These are phyloP conservation scores for Penicillium occitanis DNA, from an alignment of 2,329 filamentous ascomycete species.

Conservation along the genomic window DNA sequence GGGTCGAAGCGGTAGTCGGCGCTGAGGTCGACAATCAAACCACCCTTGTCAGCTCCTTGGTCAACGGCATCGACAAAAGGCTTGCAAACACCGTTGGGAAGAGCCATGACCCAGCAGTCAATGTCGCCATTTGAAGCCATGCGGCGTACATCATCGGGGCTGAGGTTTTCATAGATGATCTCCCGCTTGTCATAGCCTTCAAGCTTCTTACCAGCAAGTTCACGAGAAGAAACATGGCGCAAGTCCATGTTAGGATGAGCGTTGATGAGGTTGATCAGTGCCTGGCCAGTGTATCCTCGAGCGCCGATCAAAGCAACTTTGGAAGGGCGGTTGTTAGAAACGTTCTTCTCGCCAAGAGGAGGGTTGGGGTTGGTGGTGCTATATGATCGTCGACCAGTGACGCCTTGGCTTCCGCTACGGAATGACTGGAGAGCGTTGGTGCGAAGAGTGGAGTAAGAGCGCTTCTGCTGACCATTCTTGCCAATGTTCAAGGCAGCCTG, in stretches of 20 bases:
- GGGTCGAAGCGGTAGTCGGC: slow-evolving; percentile 91
- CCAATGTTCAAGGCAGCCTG: slow-evolving; percentile 63
- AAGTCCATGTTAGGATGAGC: slow-evolving; percentile 87
- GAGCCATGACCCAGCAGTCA: slow-evolving; percentile 96
- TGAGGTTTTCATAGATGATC: slow-evolving; percentile 88
- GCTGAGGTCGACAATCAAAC: slow-evolving; percentile 88
- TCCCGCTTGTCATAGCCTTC: slow-evolving; percentile 88
- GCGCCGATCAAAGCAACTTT: slow-evolving; percentile 86
- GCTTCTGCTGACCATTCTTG: slow-evolving; percentile 58
- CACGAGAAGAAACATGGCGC: slow-evolving; percentile 86
- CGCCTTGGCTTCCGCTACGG: slow-evolving; percentile 32
- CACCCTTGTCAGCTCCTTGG: slow-evolving; percentile 64
- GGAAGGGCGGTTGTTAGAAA: slow-evolving; percentile 73
- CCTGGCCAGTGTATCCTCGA: slow-evolving; percentile 90
- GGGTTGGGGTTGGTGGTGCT: slow-evolving; percentile 75
- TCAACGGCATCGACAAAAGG: slow-evolving; percentile 89
- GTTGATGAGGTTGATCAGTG: slow-evolving; percentile 83
- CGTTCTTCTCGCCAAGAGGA: slow-evolving; percentile 83
- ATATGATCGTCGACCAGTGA: slow-evolving; percentile 41
- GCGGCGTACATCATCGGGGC: slow-evolving; percentile 77
- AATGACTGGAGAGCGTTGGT: slow-evolving; percentile 40
- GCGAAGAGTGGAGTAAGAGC: slow-evolving; percentile 64
- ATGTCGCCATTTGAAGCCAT: slow-evolving; percentile 83
- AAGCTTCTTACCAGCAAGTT: slow-evolving; percentile 81
- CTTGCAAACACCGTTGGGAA: slow-evolving; percentile 92